Evolutionary conservation across 1,284 basidiomycete genomes (phyloP).

Genomic region (Macrocystidia cucumis): DNA sequence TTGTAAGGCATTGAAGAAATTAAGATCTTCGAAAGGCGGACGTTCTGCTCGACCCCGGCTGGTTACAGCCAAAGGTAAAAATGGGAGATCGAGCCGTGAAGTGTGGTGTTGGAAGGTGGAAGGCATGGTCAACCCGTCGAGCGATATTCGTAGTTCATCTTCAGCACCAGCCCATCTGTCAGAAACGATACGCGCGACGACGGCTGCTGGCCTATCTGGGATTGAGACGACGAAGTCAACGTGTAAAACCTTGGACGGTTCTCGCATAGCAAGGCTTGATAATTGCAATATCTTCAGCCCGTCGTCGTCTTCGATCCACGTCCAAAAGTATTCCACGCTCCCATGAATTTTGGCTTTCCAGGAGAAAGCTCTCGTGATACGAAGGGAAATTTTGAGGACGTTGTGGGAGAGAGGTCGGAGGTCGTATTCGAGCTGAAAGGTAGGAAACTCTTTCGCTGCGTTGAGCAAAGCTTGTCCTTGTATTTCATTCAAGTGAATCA

Average conservation of each 20-base stretch:
- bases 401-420: conserved; percentile 82
- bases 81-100: conserved; percentile 75
- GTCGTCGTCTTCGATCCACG: conserved; percentile 91
- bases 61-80: conserved; percentile 55
- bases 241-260: conserved; percentile 49
- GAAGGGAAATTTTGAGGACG: conserved; percentile 73
- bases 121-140: conserved; percentile 79
- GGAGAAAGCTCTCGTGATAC: conserved; percentile 65
- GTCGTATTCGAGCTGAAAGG: conserved; percentile 57
- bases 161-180: conserved; percentile 95
- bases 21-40: conserved; percentile 36
- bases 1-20: conserved; percentile 80
- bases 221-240: conserved; percentile 83
- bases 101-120: conserved; percentile 54
- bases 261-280: conserved; percentile 64
- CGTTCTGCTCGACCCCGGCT: conserved; percentile 40
- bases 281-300: conserved; percentile 81
- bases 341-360: conserved; percentile 84
- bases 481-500: conserved; percentile 83
- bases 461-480: conserved; percentile 78
- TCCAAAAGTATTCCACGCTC: conserved; percentile 82
- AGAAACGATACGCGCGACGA: conserved; percentile 77
- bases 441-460: conserved; percentile 86
- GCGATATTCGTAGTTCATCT: conserved; percentile 55
- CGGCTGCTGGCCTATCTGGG: conserved; percentile 46